Evolutionary conservation across 108 stramenopile genomes (phyloP), one percentile per base, ranked within the genome.

Genomic region (Cyclostephanos invisitatus): DNA sequence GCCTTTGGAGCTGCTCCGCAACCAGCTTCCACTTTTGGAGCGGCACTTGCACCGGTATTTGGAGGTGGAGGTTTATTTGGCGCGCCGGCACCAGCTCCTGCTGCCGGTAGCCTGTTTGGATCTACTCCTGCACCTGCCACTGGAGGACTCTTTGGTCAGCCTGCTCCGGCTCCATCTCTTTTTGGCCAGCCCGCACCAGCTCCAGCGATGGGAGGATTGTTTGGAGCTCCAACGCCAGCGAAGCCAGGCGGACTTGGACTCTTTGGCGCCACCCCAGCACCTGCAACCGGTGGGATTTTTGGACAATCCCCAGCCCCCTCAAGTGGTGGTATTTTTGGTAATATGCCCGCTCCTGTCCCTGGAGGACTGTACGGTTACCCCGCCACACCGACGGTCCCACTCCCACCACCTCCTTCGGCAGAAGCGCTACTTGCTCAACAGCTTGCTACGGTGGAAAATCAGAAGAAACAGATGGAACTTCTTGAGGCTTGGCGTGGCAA

Each of bases 261-360:
- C 48, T 95, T 95, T 75, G 93, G 93, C 6, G 77, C 89, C 49
- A 85, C 90, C 12, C 83, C 89, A 2, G 86, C 92, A 17, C 86
- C 81, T 10, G 58, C 64, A 40, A 44, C 70, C 64, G 75, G 76
- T 12, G 81, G 86, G 12, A 55, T 86, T 20, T 92, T 92, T 79
- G 60, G 60, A 20, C 60, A 61, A 29, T 61, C 67, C 21, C 78
- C 82, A n/a, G 68, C 66, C 51, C 36, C 76, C 12, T 65, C 80
- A 46, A 54, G 65, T 42, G 89, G 86, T 27, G 84, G 86, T 29
- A 56, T 87, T 9, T 88, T 88, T 35, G 84, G 82, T 28, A 44
- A 83, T 20, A 37, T 77, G 25, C 75, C 80, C 15, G 75, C 85
- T 21, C 88, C 88, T 2, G 73, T 87, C n/a, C 71, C 70, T 68